Percentiles rank a stretch among this genome's conserved stretches.
Evolutionary conservation across 179 eudicot genomes (phyloP).

Genomic region (Carnegiea gigantea): DNA sequence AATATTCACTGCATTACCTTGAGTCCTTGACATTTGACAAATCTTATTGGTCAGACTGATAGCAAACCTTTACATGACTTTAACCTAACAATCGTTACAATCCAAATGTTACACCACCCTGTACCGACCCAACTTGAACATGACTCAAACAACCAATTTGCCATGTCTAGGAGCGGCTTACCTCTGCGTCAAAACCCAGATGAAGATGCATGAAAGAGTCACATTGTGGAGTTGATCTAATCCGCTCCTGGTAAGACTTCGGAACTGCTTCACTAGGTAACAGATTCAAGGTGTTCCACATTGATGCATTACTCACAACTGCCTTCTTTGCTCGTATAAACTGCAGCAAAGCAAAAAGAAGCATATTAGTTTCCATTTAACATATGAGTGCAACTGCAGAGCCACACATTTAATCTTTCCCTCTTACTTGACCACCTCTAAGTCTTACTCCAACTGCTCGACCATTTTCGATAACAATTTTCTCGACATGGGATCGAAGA

Average conservation of each 20-base stretch:
- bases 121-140: too few relatives aligned
- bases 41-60: background rate
- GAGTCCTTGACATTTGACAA: background rate
- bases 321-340: constrained; percentile 91
- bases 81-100: too few relatives aligned
- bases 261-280: constrained; percentile 73
- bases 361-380: constrained; percentile 15
- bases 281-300: constrained; percentile 91
- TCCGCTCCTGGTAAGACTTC: constrained; percentile 54
- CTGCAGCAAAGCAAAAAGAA: constrained; percentile 40
- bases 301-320: constrained; percentile 94
- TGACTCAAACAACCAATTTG: background rate
- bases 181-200: constrained; percentile 94
- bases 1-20: too few relatives aligned
- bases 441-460: constrained; percentile 88
- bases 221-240: constrained; percentile 75
- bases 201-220: constrained; percentile 98
- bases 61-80: too few relatives aligned
- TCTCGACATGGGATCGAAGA: constrained; percentile 82
- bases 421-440: constrained; percentile 83
- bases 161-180: constrained; percentile 19
- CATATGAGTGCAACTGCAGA: background rate
- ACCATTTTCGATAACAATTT: constrained; percentile 82
- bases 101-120: too few relatives aligned
- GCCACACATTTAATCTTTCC: background rate